Base-by-base conservation (phyloP, 805 yeast genomes). In the Ogataea paraovalis region DNA sequence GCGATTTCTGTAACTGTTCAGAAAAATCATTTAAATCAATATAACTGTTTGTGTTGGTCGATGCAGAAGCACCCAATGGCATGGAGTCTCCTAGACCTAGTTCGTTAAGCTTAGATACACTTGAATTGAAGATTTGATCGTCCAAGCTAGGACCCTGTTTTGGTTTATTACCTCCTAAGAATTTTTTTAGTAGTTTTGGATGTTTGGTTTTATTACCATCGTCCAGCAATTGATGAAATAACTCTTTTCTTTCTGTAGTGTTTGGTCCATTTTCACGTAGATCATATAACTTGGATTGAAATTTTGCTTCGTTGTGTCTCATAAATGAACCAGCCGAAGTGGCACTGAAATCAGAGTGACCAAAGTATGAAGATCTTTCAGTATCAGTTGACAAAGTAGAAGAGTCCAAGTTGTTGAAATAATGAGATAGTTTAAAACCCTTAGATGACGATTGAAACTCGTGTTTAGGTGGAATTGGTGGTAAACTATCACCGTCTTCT, bases 261-360 rank as follows among this genome's bases (percentile, higher is more conserved):
- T 42, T 39, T 2, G 49, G 39, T 10, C 61, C 58, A 28, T 51
- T 50, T 33, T 48, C 53, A 36, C 51, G 43, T 45, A 54, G 41
- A 23, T 51, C 57, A 25, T 50, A 50, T 27, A 60, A 36, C 41
- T 48, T 52, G 1, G 34, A 25, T 43, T 55, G 66, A 52, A 36
- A 65, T 48, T 47, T 69, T 44, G 42, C 59, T 48, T 61, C 69
- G 63, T 60, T 84, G 62, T 88, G 95, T 59, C 96, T 76, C 41
- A 83, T 81, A 49, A 82, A 81, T 27, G 95, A 86, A 0, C 95
- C 96, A 1, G 96, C 96, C 52, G 94, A 84, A 0, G 96, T 86
- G 4, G 96, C 96, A 68, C 94, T 85, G 52, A 86, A 76, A 62
- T 87, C 94, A 32, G 90, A 83, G 46, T 72, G 73, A 1, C 77